A percentile compares a stretch with the other conserved stretches of the same genome.
phyloP scores from a whole-genome alignment of 306 rosid genomes.

The Neltuma alba region DNA sequence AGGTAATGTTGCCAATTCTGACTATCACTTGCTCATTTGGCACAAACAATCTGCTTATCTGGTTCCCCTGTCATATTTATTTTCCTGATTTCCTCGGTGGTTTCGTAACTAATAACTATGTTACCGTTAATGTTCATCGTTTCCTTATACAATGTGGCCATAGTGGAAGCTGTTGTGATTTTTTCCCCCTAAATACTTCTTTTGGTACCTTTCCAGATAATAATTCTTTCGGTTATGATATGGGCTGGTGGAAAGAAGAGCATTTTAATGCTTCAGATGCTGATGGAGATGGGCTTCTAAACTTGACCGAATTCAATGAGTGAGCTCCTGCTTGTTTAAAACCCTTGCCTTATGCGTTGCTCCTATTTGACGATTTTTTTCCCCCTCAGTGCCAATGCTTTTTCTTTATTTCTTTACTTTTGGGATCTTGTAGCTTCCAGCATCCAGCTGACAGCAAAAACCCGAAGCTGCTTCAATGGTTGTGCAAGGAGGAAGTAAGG shows the following conservation, averaged over 20 bases:
- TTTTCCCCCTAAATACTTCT: slow-evolving; percentile 35
- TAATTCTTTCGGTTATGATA: slow-evolving; percentile 77
- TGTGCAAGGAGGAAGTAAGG: slow-evolving; percentile 97
- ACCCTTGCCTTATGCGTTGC: slow-evolving; percentile 8
- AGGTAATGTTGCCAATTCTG: slow-evolving; percentile 41
- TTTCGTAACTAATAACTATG: neutral
- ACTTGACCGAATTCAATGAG: slow-evolving; percentile 91
- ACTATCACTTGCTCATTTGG: neutral
- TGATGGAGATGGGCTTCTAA: slow-evolving; percentile 79
- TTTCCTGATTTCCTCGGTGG: neutral
- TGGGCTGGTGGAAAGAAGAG: slow-evolving; percentile 98
- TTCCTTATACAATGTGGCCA: neutral
- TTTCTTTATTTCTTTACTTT: slow-evolving; percentile 8
- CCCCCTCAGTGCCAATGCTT: slow-evolving; percentile 18
- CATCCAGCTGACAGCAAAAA: slow-evolving; percentile 94
- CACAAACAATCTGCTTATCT: neutral
- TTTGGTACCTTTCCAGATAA: slow-evolving; percentile 51
- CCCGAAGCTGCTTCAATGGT: slow-evolving; percentile 78
- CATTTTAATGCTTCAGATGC: slow-evolving; percentile 95
- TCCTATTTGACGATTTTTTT: slow-evolving; percentile 15
- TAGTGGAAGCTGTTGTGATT: neutral
- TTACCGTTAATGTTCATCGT: neutral
- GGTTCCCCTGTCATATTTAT: neutral
- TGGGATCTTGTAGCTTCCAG: slow-evolving; percentile 62
- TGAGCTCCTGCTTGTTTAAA: slow-evolving; percentile 53